A percentile compares a stretch with the other conserved stretches of the same genome.
Evolutionary conservation across 78 protist genomes (phyloP).

Genomic region (Anaeramoeba flamelloides): DNA sequence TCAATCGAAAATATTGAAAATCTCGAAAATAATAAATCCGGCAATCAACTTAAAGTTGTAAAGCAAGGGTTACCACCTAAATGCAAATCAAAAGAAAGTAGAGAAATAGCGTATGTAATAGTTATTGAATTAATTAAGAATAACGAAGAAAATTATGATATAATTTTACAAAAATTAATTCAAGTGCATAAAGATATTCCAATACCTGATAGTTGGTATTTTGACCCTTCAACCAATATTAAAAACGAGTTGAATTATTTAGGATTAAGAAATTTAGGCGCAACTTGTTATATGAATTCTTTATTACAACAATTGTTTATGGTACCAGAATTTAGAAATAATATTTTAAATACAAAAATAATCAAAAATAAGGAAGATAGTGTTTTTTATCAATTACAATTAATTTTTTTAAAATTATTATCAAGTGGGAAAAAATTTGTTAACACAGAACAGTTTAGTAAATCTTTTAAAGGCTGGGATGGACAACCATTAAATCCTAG

Average conservation of each 20-base stretch:
- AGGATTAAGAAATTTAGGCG: neutral
- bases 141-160: neutral
- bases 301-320: neutral
- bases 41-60: too few relatives aligned
- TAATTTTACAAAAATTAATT: neutral
- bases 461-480: neutral
- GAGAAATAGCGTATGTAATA: neutral
- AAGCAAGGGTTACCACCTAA: neutral
- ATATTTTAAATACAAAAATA: neutral
- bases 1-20: neutral
- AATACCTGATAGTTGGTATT: neutral
- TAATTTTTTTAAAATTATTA: neutral
- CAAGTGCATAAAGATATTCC: neutral
- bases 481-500: neutral
- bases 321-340: neutral
- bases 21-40: neutral
- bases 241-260: neutral
- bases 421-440: neutral
- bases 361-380: neutral
- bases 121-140: neutral
- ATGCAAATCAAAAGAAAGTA: neutral
- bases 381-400: neutral
- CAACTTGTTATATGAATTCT: neutral
- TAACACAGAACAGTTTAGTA: neutral
- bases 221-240: neutral